Percentiles rank a stretch among this genome's conserved stretches.
phyloP scores from a whole-genome alignment of 257 asterid species.

The Penstemon barbatus region DNA sequence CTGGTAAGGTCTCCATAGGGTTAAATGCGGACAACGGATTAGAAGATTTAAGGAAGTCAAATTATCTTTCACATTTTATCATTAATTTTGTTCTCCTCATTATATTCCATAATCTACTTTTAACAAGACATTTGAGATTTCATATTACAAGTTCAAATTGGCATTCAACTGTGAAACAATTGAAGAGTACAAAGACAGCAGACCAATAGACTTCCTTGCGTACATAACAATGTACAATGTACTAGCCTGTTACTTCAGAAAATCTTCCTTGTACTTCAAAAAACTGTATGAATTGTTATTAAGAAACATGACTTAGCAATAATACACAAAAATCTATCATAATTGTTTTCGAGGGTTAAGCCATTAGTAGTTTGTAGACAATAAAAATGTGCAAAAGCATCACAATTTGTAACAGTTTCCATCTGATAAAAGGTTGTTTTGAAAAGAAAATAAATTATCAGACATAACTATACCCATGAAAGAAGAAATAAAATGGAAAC shows the following conservation, averaged over 20 bases:
- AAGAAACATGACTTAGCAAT: neutral
- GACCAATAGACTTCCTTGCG: neutral
- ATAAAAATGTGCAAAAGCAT: conserved; percentile 8
- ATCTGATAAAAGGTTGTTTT: neutral
- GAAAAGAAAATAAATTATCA: neutral
- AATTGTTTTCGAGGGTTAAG: neutral
- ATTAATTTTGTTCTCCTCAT: neutral
- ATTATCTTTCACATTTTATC: neutral
- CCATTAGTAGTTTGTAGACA: neutral
- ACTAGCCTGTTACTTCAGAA: neutral
- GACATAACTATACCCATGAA: neutral
- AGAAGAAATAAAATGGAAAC: neutral
- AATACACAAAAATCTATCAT: neutral
- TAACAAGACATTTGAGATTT: neutral
- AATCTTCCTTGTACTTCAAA: neutral
- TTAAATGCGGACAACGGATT: neutral
- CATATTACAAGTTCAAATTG: neutral
- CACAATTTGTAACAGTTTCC: neutral
- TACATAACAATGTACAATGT: conserved; percentile 10
- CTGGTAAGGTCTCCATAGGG: neutral
- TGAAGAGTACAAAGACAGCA: neutral
- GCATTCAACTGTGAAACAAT: neutral
- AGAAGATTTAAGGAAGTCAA: neutral
- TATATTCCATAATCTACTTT: neutral
- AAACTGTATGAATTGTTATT: neutral